Evolutionary conservation across 768 basidiomycete genomes (phyloP).

Genomic region (Mrakia frigida): DNA sequence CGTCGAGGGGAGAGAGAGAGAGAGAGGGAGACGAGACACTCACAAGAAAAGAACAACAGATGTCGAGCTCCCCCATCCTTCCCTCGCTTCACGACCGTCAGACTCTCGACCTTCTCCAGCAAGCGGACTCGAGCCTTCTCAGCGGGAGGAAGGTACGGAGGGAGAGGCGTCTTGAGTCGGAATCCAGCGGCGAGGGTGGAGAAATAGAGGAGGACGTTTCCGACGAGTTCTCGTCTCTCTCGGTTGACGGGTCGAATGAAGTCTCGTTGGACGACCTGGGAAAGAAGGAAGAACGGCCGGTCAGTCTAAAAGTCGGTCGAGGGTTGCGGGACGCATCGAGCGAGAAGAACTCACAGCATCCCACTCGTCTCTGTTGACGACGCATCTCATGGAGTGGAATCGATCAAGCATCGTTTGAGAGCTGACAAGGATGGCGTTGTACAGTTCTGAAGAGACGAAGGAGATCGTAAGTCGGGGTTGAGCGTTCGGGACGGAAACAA

Average conservation of each 20-base stretch:
- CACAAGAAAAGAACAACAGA: conserved; percentile 65
- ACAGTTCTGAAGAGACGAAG: conserved; percentile 49
- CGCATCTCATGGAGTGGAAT: conserved; percentile 93
- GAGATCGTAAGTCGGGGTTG: too few relatives aligned
- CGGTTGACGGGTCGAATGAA: conserved; percentile 87
- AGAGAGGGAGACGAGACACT: not conserved
- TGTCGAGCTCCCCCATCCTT: conserved; percentile 71
- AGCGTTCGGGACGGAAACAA: not conserved
- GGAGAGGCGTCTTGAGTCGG: conserved; percentile 81
- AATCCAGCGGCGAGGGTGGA: conserved; percentile 74
- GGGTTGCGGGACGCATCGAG: conserved; percentile 15
- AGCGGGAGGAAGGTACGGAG: conserved; percentile 90
- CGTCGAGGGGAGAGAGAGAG: not conserved
- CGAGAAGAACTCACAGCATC: conserved; percentile 23
- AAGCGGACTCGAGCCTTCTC: conserved; percentile 74
- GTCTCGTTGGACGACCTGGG: conserved; percentile 70
- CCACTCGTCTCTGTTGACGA: conserved; percentile 92
- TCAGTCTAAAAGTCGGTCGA: not conserved
- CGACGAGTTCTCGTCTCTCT: conserved; percentile 82
- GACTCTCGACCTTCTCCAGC: conserved; percentile 71
- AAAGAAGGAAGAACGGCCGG: not conserved
- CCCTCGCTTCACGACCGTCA: conserved; percentile 83
- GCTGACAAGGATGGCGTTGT: conserved; percentile 52
- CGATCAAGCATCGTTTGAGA: conserved; percentile 48
- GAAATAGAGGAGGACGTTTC: conserved; percentile 87